These are phyloP conservation scores for Eimeria acervulina DNA, from an alignment of 169 alveolate genomes.

Conservation along the genomic window DNA sequence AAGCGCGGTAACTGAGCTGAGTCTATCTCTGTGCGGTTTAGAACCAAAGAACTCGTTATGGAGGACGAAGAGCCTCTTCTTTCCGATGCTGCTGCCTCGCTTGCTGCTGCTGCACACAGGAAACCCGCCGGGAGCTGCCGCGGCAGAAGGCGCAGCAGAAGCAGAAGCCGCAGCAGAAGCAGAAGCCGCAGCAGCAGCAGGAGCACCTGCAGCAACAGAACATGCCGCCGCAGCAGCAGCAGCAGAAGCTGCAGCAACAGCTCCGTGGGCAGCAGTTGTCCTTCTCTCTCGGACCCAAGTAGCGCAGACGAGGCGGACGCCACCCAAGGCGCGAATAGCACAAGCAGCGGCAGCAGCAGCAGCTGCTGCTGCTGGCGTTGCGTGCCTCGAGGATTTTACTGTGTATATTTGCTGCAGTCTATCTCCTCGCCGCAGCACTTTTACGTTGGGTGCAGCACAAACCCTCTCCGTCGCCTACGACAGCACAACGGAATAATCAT, in stretches of 20 bases:
- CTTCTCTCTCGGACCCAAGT: conserved; percentile 21
- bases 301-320: conserved; percentile 49
- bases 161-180: conserved; percentile 70
- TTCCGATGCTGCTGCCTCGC: background rate
- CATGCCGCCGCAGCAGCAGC: conserved; percentile 38
- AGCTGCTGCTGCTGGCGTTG: conserved; percentile 9
- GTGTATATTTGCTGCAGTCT: conserved; percentile 75
- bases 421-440: conserved; percentile 25
- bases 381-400: conserved; percentile 39
- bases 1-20: background rate
- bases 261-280: conserved; percentile 40
- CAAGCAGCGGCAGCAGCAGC: conserved; percentile 18
- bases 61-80: background rate
- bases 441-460: conserved; percentile 74
- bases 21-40: background rate
- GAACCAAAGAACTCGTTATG: background rate
- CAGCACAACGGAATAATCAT: conserved; percentile 72
- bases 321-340: background rate
- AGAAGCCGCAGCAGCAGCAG: conserved; percentile 82
- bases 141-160: conserved; percentile 51
- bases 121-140: conserved; percentile 22
- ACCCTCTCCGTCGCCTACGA: conserved; percentile 62
- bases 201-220: conserved; percentile 73
- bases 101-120: conserved; percentile 24
- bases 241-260: conserved; percentile 52